phyloP scores from a whole-genome alignment of 2,329 filamentous ascomycete genomes.

The Neofusicoccum laricinum region DNA sequence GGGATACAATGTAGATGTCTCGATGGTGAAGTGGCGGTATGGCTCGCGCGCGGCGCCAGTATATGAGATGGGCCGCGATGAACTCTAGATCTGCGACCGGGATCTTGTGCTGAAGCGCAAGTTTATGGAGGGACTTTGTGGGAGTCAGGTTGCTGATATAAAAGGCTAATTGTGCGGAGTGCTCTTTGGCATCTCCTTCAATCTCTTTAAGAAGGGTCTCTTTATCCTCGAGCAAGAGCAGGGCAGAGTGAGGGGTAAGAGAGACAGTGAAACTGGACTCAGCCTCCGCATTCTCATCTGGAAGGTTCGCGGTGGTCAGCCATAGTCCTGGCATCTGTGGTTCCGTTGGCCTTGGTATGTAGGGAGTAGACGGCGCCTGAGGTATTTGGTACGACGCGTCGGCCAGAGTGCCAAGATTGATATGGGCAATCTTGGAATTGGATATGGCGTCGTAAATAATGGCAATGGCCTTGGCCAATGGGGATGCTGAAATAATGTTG shows the following conservation, averaged over 20 bases:
- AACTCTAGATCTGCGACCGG: conserved; percentile 78
- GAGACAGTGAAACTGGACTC: conserved; percentile 53
- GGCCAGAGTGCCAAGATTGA: conserved; percentile 66
- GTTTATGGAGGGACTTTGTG: conserved; percentile 67
- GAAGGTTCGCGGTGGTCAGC: conserved; percentile 81
- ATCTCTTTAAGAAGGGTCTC: conserved; percentile 71
- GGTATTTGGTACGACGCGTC: conserved; percentile 64
- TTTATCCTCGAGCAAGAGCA: conserved; percentile 82
- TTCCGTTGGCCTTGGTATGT: conserved; percentile 67
- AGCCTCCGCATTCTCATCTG: conserved; percentile 62
- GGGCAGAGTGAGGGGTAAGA: conserved; percentile 74
- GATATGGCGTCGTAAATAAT: conserved; percentile 80
- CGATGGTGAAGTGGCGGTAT: conserved; percentile 87
- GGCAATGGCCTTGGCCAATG: conserved; percentile 76
- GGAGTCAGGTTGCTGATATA: conserved; percentile 60
- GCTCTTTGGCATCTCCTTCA: conserved; percentile 68
- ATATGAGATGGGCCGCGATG: conserved; percentile 89
- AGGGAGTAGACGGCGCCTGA: conserved; percentile 64
- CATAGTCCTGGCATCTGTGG: conserved; percentile 72
- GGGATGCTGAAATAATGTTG: conserved; percentile 68
- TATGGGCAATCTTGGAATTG: conserved; percentile 78
- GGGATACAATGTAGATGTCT: conserved; percentile 88
- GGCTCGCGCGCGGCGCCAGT: conserved; percentile 89
- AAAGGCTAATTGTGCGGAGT: conserved; percentile 74
- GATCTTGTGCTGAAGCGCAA: conserved; percentile 68